Percentiles rank a stretch among this genome's conserved stretches.
phyloP scores from a whole-genome alignment of 306 rosid species.

The Pyrus betulifolia region DNA sequence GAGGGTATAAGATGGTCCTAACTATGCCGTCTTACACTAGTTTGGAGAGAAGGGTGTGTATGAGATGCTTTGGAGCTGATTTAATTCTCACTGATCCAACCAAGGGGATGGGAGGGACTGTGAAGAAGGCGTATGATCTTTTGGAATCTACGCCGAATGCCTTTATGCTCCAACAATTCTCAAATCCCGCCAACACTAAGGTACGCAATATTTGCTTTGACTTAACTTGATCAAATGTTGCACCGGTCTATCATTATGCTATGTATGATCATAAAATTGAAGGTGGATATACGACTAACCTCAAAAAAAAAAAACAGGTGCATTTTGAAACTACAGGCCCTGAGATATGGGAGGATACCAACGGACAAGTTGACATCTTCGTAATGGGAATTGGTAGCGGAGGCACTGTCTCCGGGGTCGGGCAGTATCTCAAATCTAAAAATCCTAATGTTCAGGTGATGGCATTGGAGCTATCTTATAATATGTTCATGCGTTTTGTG shows the following conservation, averaged over 20 bases:
- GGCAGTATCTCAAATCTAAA: constrained; percentile 80
- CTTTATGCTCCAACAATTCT: constrained; percentile 79
- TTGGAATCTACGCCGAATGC: constrained; percentile 73
- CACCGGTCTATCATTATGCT: not conserved
- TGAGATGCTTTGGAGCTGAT: constrained; percentile 93
- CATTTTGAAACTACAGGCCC: constrained; percentile 99
- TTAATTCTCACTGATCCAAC: constrained; percentile 77
- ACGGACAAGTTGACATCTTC: constrained; percentile 88
- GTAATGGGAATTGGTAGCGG: constrained; percentile 99
- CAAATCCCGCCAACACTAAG: constrained; percentile 82
- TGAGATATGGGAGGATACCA: constrained; percentile 97
- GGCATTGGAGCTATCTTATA: not conserved
- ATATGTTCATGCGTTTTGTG: not conserved
- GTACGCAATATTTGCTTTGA: not conserved
- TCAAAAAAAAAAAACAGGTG: constrained; percentile 37
- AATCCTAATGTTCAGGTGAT: constrained; percentile 84
- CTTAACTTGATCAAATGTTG: not conserved
- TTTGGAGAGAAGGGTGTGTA: constrained; percentile 67
- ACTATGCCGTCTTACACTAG: constrained; percentile 81
- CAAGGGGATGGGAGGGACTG: constrained; percentile 78
- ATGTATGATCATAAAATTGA: not conserved
- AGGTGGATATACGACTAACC: constrained; percentile 9
- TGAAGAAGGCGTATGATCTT: constrained; percentile 77
- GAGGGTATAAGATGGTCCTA: constrained; percentile 73
- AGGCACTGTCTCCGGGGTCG: constrained; percentile 94